Percentiles rank a stretch among this genome's conserved stretches.
These are phyloP conservation scores for Didymella pomorum DNA, from an alignment of 2,329 filamentous ascomycete species.

Conservation along the genomic window DNA sequence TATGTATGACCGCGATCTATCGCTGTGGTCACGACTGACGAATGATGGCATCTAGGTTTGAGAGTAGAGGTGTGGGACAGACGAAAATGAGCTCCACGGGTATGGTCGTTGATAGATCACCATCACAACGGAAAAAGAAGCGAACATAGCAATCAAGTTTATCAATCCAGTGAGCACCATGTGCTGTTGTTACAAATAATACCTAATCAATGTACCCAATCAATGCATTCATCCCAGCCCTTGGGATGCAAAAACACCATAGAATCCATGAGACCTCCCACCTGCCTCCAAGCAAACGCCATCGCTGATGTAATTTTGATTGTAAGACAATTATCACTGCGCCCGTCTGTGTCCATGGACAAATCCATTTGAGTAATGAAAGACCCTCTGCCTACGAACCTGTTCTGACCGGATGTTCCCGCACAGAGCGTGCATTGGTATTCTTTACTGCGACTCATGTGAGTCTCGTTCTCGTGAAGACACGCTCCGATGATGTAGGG, in stretches of 20 bases:
- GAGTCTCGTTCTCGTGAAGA: neutral
- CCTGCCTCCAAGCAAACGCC: slow-evolving; percentile 24
- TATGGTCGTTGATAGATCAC: too few relatives aligned
- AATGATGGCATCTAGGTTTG: too few relatives aligned
- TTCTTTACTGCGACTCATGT: neutral
- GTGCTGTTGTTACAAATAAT: slow-evolving; percentile 6
- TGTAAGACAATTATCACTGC: neutral
- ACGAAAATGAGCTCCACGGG: too few relatives aligned
- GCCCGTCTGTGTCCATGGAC: neutral
- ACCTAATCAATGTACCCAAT: slow-evolving; percentile 7
- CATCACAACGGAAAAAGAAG: neutral
- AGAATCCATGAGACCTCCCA: slow-evolving; percentile 16
- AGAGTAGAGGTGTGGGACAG: too few relatives aligned
- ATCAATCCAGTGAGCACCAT: neutral
- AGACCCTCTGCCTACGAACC: neutral
- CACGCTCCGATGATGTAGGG: neutral
- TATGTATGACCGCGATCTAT: too few relatives aligned
- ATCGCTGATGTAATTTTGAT: slow-evolving; percentile 30
- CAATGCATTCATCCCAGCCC: slow-evolving; percentile 28
- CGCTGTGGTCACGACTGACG: too few relatives aligned
- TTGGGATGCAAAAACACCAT: slow-evolving; percentile 31
- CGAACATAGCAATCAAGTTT: neutral
- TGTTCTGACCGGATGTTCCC: neutral
- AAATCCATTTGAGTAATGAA: neutral
- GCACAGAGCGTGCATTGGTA: neutral